Base-by-base conservation (phyloP, 768 basidiomycete genomes). In the Termitomyces sp. region DNA sequence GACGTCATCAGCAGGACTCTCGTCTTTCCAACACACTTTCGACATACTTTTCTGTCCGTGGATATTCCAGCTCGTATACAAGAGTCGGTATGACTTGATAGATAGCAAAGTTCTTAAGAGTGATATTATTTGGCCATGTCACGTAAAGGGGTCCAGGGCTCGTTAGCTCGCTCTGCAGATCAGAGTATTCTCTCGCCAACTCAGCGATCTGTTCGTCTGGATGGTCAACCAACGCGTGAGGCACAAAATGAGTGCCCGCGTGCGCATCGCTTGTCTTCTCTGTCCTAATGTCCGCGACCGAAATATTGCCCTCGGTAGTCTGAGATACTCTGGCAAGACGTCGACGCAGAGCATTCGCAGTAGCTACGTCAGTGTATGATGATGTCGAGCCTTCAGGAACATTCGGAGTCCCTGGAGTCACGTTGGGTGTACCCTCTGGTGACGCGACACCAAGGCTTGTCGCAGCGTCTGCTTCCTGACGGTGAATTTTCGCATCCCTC, bases 61-160 rank as follows among this genome's bases (percentile, higher is more conserved):
- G 96, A 68, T 95, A 99, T 70, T 98, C 95, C 32, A 98, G 76
- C 68, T 98, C 94, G 65, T 99, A 99, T 7, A 98, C 94, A 40
- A 99, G 78, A 0, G 93, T 93, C 13, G 97, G 97, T 43, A 91
- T 85, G 36, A 95, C 72, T 72, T 91, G 83, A 70, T 95, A 99
- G 36, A 88, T 80, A 27, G 81, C 81, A 66, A 94, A 98, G 69
- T 93, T 88, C 63, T 77, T 81, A 65, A 84, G 80, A 0, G 86
- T 87, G 57, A 98, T 80, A 66, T 94, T 98, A 44, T 85, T 76
- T 0, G 95, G 95, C 84, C 91, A 99, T 16, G 77, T 79, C 36
- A 94, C 78, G 49, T 75, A 72, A 45, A 76, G 68, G 7, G 85
- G 81, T 3, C 95, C 94, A 27, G 77, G 73, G 52, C 87, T 88